Percentiles rank a stretch among this genome's conserved stretches.
These are phyloP conservation scores for Hibiscus tridactylites DNA, from an alignment of 345 rosid genomes.

Conservation along the genomic window DNA sequence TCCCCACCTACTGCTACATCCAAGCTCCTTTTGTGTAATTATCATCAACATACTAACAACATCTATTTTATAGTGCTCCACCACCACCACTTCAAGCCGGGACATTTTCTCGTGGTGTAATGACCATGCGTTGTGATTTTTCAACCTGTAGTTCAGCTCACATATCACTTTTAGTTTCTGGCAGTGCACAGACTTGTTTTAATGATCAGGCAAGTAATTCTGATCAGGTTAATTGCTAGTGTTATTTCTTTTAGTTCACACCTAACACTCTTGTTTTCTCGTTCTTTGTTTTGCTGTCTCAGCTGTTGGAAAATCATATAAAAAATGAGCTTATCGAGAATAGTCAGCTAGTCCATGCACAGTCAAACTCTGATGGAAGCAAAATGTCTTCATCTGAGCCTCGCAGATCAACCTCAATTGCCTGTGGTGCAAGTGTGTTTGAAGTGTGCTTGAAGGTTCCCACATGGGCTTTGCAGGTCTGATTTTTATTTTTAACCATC, in stretches of 20 bases:
- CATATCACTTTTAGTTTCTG: constrained; percentile 86
- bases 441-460: constrained; percentile 95
- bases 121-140: constrained; percentile 96
- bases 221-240: constrained; percentile 3
- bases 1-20: neutral
- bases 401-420: constrained; percentile 84
- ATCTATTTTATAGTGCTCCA: constrained; percentile 70
- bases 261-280: neutral
- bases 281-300: constrained; percentile 6
- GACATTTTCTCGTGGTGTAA: constrained; percentile 93
- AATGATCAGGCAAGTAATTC: constrained; percentile 77
- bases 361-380: constrained; percentile 46
- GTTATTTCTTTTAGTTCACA: neutral
- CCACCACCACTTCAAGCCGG: constrained; percentile 99
- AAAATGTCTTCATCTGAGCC: constrained; percentile 53
- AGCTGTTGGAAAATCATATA: constrained; percentile 95
- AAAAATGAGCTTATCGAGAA: constrained; percentile 84
- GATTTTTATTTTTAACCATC: constrained; percentile 6
- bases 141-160: constrained; percentile 89
- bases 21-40: neutral
- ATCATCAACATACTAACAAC: constrained; percentile 1
- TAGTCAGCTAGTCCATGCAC: constrained; percentile 61
- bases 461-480: constrained; percentile 96
- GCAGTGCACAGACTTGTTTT: constrained; percentile 97
- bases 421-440: constrained; percentile 89